Evolutionary conservation across 1,284 basidiomycete species (phyloP).

Genomic region (Trichosporon asahii): DNA sequence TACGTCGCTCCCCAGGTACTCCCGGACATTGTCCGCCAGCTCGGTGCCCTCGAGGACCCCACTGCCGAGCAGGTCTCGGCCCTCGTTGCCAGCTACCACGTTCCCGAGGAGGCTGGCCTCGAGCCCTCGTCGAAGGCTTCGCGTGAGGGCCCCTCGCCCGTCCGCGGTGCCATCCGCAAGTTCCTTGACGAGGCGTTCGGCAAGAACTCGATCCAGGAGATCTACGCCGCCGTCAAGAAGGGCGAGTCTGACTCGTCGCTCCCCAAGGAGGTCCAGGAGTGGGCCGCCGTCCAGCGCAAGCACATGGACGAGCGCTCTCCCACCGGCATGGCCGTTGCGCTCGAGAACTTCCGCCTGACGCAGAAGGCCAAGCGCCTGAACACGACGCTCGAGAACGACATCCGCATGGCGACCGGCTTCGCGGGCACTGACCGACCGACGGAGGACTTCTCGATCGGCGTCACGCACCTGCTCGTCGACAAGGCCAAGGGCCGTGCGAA

Average conservation of each 20-base stretch:
- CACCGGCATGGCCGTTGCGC: constrained; percentile 81
- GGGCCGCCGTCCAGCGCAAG: constrained; percentile 69
- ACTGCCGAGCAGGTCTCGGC: constrained; percentile 29
- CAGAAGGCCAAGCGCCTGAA: constrained; percentile 60
- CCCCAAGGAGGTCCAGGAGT: constrained; percentile 59
- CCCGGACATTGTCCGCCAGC: constrained; percentile 58
- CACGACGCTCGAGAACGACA: constrained; percentile 66
- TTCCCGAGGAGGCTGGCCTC: constrained; percentile 53
- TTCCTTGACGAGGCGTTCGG: constrained; percentile 78
- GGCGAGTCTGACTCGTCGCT: constrained; percentile 46
- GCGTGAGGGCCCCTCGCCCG: constrained; percentile 59
- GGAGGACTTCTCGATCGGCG: constrained; percentile 77
- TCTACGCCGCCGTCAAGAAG: constrained; percentile 61
- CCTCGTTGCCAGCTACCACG: constrained; percentile 32
- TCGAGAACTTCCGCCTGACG: constrained; percentile 71
- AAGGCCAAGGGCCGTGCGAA: constrained; percentile 54
- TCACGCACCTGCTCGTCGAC: constrained; percentile 68
- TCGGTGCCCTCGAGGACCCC: constrained; percentile 45
- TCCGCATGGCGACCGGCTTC: constrained; percentile 41
- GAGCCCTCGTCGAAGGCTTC: constrained; percentile 60
- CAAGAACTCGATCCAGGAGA: constrained; percentile 65
- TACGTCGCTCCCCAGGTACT: constrained; percentile 74
- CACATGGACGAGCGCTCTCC: constrained; percentile 71
- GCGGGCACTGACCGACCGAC: constrained; percentile 58
- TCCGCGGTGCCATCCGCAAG: constrained; percentile 63